A percentile compares a stretch with the other conserved stretches of the same genome.
These are phyloP conservation scores for Pontederia paniculata DNA, from an alignment of 176 grass and related monocot species.

Conservation along the genomic window DNA sequence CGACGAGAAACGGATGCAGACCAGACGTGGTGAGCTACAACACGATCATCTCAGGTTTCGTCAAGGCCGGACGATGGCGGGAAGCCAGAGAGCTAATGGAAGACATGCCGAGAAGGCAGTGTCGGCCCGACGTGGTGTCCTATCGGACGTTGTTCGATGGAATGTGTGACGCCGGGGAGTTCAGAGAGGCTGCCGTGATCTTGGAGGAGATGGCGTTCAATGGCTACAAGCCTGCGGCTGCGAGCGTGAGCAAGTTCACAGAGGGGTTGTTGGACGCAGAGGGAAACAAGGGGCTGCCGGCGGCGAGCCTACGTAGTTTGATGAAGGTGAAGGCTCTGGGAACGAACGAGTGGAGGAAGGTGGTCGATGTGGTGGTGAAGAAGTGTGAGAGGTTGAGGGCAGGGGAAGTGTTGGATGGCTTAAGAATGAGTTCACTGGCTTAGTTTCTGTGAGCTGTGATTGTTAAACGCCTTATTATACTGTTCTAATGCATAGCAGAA, in stretches of 20 bases:
- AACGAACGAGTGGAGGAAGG: conserved; percentile 35
- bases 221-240: conserved; percentile 39
- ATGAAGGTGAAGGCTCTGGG: conserved; percentile 31
- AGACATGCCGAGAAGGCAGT: conserved; percentile 47
- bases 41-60: conserved; percentile 34
- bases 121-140: conserved; percentile 40
- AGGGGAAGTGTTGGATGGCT: not conserved
- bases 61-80: conserved; percentile 35
- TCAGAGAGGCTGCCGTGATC: conserved; percentile 24
- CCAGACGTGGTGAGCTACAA: conserved; percentile 41
- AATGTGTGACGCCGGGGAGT: conserved; percentile 33
- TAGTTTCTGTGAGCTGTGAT: too few species aligned
- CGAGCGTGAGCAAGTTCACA: conserved; percentile 27
- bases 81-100: conserved; percentile 39
- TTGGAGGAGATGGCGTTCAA: conserved; percentile 56
- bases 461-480: too few species aligned
- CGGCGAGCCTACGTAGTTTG: conserved; percentile 20
- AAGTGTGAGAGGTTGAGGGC: not conserved
- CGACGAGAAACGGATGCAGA: conserved; percentile 38
- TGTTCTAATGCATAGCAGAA: too few species aligned
- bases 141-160: conserved; percentile 39
- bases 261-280: conserved; percentile 36
- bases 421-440: not conserved
- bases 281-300: conserved; percentile 14
- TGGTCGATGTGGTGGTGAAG: conserved; percentile 5